Base-by-base conservation (phyloP, 345 rosid species). In the Iberis pinnata region DNA sequence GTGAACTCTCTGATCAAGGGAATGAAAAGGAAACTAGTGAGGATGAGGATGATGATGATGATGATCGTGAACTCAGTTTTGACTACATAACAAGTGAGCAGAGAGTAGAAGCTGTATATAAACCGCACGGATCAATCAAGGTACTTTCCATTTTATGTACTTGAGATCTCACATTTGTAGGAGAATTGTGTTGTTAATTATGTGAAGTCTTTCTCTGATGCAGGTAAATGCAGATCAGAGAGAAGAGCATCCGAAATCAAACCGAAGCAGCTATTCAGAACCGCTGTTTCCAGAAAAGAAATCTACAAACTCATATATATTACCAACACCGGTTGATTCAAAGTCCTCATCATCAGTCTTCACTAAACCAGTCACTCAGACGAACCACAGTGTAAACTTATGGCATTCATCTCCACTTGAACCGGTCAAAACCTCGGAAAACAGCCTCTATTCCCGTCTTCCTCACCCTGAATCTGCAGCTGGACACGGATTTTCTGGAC, bases 61-160 rank as follows among this genome's bases (percentile, higher is more conserved):
- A 70, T 56, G 83, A 74, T 32, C 76, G 93, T 68, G 98, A 88
- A 67, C 72, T 79, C 65, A 88, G 98, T 76, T 88, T 88, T 75
- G 88, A 88, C 60, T 88, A 83, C 58, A 76, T 84, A 70, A 66
- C 36, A 45, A 76, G 74, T 73, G 75, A 73, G 51, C 73, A 60
- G 42, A 89, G 69, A 36, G 61, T 58, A 60, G 83, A 77, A 59
- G 67, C 52, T 35, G 51, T 67, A 56, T 68, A 80, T 17, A 65
- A 70, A 19, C 72, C 85, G 12, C 70, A 74, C 51, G 76, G 71
- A 71, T 75, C 86, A 19, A 73, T 71, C 81, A 89, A 83, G 89
- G 98, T 90, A 65, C 32, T 18, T 58, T 19, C 3, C 24, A 5
- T 38, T 17, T 12, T 9, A 35, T 33, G 7, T 52, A 17, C 59